Evolutionary conservation across 805 yeast species (phyloP), one percentile per base, ranked within the genome.

Genomic region (Hanseniaspora lachancei): DNA sequence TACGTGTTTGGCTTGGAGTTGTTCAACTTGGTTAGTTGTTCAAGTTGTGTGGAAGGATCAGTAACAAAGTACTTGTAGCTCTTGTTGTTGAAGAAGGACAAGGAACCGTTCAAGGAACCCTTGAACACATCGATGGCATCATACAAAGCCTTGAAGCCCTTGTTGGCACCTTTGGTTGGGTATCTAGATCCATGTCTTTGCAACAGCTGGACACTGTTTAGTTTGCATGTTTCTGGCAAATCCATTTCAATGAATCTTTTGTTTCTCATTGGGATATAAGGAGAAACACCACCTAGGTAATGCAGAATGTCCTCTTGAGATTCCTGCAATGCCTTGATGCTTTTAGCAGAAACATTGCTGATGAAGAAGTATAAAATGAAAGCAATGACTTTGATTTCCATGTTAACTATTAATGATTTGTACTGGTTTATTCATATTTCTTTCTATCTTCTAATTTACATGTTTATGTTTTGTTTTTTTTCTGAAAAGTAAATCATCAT

Each of bases 151-250:
- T 64, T 65, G 62, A 80, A 68, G 57, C 70, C 70, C 8, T 64
- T 61, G 23, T 64, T 68, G 3, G 74, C 70, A 15, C 71, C 69
- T 2, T 61, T 65, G 3, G 84, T 77, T 4, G 87, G 88, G 63
- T 74, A 84, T 60, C 95, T 72, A 65, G 86, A 91, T 16, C 91
- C 95, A 63, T 87, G 95, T 63, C 95, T 76, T 61, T 82, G 80
- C 52, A 83, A 68, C 32, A 84, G 67, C 60, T 83, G 88, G 8
- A 84, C 86, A 66, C 84, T 91, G 61, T 78, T 78, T 55, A 81
- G 70, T 5, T 67, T 62, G 66, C 86, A 81, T 47, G 70, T 71
- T 12, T 65, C 70, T 21, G 84, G 82, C 1, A 71, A 60, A 9
- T 70, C 77, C 20, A 72, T 63, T 12, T 76, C 68, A 44, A 81